Conservation (phyloP, 2,329 filamentous ascomycete genomes). For the Verticillium longisporum region DNA sequence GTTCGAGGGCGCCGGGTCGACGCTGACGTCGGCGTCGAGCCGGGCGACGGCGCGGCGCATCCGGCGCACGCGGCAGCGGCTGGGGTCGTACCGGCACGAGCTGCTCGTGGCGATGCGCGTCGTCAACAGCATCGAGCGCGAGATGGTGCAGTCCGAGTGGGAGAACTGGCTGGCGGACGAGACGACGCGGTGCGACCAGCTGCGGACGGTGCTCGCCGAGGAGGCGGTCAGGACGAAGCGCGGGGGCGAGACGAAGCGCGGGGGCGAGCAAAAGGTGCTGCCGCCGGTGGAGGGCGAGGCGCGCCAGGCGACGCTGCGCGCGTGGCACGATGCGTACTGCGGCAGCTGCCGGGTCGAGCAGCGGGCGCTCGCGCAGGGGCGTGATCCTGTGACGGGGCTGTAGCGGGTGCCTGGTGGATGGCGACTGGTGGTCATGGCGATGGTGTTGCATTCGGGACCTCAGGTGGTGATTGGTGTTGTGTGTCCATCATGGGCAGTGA, state of each 20-base stretch:
- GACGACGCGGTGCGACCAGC: slow-evolving; percentile 64
- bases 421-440: not conserved
- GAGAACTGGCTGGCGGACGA: slow-evolving; percentile 87
- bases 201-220: slow-evolving; percentile 36
- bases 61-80: slow-evolving; percentile 70
- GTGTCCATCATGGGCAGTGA: not conserved
- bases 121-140: slow-evolving; percentile 81
- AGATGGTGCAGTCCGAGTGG: slow-evolving; percentile 83
- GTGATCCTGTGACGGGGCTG: not conserved
- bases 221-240: slow-evolving; percentile 12
- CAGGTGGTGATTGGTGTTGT: too few relatives aligned
- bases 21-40: slow-evolving; percentile 39
- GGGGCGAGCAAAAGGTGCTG: slow-evolving; percentile 23
- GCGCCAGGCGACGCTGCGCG: slow-evolving; percentile 28
- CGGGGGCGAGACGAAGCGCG: slow-evolving; percentile 3
- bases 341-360: slow-evolving; percentile 47
- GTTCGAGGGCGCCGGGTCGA: slow-evolving; percentile 43
- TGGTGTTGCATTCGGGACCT: not conserved
- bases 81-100: slow-evolving; percentile 83
- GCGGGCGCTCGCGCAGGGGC: slow-evolving; percentile 18
- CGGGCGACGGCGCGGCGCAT: slow-evolving; percentile 57
- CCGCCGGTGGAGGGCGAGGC: slow-evolving; percentile 18
- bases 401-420: not conserved
- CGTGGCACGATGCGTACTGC: slow-evolving; percentile 49
- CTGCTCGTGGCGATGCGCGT: slow-evolving; percentile 84